These are phyloP conservation scores for Xerocomellus dryophilus DNA, from an alignment of 768 basidiomycete genomes.

Conservation along the genomic window DNA sequence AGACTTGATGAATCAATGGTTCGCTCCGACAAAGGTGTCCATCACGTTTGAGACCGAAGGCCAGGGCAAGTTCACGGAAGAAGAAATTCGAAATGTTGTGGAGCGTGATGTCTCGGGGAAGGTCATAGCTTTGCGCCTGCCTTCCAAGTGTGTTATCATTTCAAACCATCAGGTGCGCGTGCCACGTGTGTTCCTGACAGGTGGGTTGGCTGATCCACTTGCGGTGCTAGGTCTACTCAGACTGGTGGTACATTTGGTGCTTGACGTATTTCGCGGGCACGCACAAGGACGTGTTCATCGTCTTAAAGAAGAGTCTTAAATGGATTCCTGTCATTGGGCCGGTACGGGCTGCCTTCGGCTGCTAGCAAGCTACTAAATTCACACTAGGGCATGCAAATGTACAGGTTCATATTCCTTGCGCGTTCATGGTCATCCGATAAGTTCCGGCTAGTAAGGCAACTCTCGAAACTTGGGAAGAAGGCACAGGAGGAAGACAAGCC, in stretches of 20 bases:
- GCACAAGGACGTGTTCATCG: slow-evolving; percentile 78
- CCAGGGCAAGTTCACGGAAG: slow-evolving; percentile 55
- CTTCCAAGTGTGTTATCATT: slow-evolving; percentile 78
- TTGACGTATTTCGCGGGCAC: slow-evolving; percentile 69
- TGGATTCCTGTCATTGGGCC: slow-evolving; percentile 86
- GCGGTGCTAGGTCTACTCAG: slow-evolving; percentile 58
- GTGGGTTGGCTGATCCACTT: slow-evolving; percentile 1
- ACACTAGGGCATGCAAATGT: slow-evolving; percentile 86
- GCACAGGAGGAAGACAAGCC: slow-evolving; percentile 69
- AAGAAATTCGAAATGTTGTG: slow-evolving; percentile 58
- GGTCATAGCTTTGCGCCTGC: slow-evolving; percentile 62
- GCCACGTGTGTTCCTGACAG: background rate
- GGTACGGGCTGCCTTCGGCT: slow-evolving; percentile 45
- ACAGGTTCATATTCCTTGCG: slow-evolving; percentile 88
- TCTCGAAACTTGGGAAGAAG: slow-evolving; percentile 65
- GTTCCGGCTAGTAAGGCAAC: slow-evolving; percentile 56
- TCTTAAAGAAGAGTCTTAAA: slow-evolving; percentile 87
- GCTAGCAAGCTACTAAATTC: slow-evolving; percentile 5
- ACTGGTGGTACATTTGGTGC: slow-evolving; percentile 91
- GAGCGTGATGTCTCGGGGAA: slow-evolving; percentile 55
- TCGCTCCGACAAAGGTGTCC: slow-evolving; percentile 70
- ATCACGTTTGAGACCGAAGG: slow-evolving; percentile 75
- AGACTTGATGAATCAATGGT: slow-evolving; percentile 82
- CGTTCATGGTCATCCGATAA: slow-evolving; percentile 89
- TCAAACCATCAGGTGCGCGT: slow-evolving; percentile 85